phyloP scores from a whole-genome alignment of 2,329 filamentous ascomycete species.

The Trichophyton benhamiae region DNA sequence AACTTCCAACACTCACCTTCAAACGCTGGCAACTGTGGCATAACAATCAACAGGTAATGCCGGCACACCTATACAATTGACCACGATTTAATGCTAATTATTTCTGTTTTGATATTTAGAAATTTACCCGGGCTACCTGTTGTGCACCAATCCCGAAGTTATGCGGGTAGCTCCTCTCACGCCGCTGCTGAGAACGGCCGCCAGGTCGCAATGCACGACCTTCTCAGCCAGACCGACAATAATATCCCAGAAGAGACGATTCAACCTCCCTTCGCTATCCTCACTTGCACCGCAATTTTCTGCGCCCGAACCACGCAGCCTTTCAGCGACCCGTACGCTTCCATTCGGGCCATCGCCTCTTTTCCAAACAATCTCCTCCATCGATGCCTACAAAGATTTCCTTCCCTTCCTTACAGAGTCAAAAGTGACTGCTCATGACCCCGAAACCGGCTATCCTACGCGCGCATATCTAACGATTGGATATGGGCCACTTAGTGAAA shows the following conservation, averaged over 20 bases:
- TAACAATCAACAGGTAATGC: too few species aligned
- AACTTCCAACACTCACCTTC: neutral
- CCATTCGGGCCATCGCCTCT: slow-evolving; percentile 59
- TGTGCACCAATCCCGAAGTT: neutral
- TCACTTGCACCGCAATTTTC: slow-evolving; percentile 11
- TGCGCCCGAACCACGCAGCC: slow-evolving; percentile 45
- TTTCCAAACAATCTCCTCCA: slow-evolving; percentile 77
- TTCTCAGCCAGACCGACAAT: slow-evolving; percentile 1
- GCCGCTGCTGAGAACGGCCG: slow-evolving; percentile 1
- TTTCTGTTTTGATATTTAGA: neutral
- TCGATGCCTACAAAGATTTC: slow-evolving; percentile 72
- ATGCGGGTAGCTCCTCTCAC: slow-evolving; percentile 1
- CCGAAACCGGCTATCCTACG: slow-evolving; percentile 43
- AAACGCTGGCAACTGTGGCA: neutral
- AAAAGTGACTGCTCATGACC: slow-evolving; percentile 63
- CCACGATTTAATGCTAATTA: neutral
- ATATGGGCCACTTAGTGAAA: slow-evolving; percentile 72
- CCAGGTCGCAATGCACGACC: neutral
- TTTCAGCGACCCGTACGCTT: slow-evolving; percentile 63
- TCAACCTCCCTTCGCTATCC: slow-evolving; percentile 13
- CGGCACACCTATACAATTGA: too few species aligned
- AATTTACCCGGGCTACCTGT: neutral
- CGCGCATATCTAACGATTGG: slow-evolving; percentile 71
- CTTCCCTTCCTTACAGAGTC: slow-evolving; percentile 81
- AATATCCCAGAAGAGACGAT: slow-evolving; percentile 8